phyloP scores from a whole-genome alignment of 768 basidiomycete species.

The Tylopilus intermedius region DNA sequence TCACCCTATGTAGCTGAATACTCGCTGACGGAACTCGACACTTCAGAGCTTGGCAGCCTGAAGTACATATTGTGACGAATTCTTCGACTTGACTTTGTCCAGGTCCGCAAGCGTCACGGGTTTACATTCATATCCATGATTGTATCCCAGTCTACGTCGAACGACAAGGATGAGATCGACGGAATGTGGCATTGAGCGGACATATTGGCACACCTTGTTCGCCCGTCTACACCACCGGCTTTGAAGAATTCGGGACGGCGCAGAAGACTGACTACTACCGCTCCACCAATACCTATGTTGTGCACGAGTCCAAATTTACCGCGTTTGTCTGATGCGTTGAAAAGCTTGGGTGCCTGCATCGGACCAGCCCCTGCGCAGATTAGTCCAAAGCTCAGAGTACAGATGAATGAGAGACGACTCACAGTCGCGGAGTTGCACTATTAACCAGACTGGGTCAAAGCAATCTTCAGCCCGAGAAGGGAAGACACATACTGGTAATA shows the following conservation, averaged over 20 bases:
- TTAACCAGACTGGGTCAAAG: conserved; percentile 1
- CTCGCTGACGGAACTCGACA: too few relatives aligned
- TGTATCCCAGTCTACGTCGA: conserved; percentile 63
- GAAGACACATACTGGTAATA: conserved; percentile 55
- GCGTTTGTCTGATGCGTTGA: conserved; percentile 54
- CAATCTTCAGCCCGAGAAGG: background rate
- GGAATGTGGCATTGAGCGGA: too few relatives aligned
- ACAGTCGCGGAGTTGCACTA: conserved; percentile 77
- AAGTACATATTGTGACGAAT: conserved; percentile 44
- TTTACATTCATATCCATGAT: conserved; percentile 67
- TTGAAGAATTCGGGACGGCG: conserved; percentile 75
- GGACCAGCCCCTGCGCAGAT: conserved; percentile 64
- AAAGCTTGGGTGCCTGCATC: conserved; percentile 74
- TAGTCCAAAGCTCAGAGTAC: background rate
- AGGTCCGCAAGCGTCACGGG: conserved; percentile 60
- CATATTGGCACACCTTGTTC: conserved; percentile 44
- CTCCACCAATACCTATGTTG: conserved; percentile 79
- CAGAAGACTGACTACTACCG: conserved; percentile 70
- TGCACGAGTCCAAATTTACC: conserved; percentile 81
- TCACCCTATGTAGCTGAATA: too few relatives aligned
- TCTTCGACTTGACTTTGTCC: conserved; percentile 70
- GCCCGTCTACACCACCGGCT: conserved; percentile 61
- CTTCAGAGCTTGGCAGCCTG: conserved; percentile 39
- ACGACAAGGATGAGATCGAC: background rate
- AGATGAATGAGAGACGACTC: conserved; percentile 3